Conservation (phyloP, 1,284 basidiomycete species). For the Stygiomarasmius scandens region DNA sequence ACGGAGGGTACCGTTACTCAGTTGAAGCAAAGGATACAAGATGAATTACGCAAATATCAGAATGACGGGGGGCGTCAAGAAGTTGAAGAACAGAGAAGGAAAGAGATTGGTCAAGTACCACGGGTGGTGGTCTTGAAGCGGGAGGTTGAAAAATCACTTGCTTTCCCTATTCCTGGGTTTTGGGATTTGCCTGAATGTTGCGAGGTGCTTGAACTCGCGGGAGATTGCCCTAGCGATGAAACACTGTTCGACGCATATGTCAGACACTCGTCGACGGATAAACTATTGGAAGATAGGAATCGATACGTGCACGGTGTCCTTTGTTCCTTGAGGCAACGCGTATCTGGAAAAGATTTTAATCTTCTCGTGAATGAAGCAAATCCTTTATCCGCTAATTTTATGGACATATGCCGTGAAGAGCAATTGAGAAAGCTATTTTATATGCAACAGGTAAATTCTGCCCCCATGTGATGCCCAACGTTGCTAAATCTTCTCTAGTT, state of each 20-base stretch:
- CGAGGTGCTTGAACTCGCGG: constrained; percentile 21
- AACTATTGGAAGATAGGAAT: constrained; percentile 37
- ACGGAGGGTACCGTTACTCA: constrained; percentile 37
- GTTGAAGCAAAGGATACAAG: constrained; percentile 38
- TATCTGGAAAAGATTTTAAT: constrained; percentile 23
- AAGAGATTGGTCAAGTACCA: constrained; percentile 45
- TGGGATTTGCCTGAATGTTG: constrained; percentile 48
- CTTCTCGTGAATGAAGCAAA: constrained; percentile 47
- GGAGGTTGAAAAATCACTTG: constrained; percentile 46
- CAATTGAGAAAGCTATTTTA: constrained; percentile 50
- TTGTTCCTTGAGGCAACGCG: constrained; percentile 30
- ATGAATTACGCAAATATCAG: constrained; percentile 36
- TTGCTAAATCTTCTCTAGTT: constrained; percentile 40
- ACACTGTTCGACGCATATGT: constrained; percentile 38
- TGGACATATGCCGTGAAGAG: constrained; percentile 47
- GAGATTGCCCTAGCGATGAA: constrained; percentile 36
- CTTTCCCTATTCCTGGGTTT: constrained; percentile 49
- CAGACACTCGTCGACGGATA: constrained; percentile 16
- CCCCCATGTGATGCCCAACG: too few species aligned
- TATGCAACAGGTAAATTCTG: constrained; percentile 47
- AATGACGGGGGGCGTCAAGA: constrained; percentile 23
- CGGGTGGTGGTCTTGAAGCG: constrained; percentile 45
- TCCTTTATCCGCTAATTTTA: constrained; percentile 40
- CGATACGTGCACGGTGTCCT: constrained; percentile 36
- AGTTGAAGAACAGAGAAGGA: constrained; percentile 23